Base-by-base conservation (phyloP, 2,329 filamentous ascomycete genomes). In the Neonectria punicea region DNA sequence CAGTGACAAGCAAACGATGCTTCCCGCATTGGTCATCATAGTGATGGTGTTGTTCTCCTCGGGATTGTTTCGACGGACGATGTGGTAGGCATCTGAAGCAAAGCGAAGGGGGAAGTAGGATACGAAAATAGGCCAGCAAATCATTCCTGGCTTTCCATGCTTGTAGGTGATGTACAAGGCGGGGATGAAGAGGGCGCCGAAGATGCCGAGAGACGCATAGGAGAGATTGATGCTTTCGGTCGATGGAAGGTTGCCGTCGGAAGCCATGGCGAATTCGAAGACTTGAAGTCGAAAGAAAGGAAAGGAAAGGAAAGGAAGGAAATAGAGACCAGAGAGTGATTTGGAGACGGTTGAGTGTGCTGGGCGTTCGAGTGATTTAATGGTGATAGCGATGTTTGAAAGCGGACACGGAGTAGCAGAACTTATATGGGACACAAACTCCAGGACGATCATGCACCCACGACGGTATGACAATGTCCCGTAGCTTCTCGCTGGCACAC, bases 121-220 rank as follows among this genome's bases (percentile, higher is more conserved):
- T 3, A 73, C 13, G 13, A 74, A 73, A 25, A 76, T 75, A 3
- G 72, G 72, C 75, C 75, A 76, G 65, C 73, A 76, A 20, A 74
- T 70, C 68, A 76, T 75, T 22, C 75, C 75, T 1, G 66, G 50
- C 44, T 75, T 76, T 14, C 75, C 75, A 58, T 76, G 74, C 34
- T 72, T 75, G 69, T 67, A 76, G 1, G 73, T 65, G 16, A 76
- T 66, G 59, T 63, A 75, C 7, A 68, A 16, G 0, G 67, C 59
- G 1, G 68, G 65, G 4, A 67, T 51, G 32, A 75, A 57, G 5
- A 75, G 53, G 2, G 70, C 39, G 5, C 30, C 67, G 28, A 72
- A 70, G 5, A 76, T 66, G 22, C 62, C 71, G 5, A 73, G 56
- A 30, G 73, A 71, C 1, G 69, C 73, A 28, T 69, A 68, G 30